phyloP scores from a whole-genome alignment of 176 grass and related monocot species.

The Juncus effusus region DNA sequence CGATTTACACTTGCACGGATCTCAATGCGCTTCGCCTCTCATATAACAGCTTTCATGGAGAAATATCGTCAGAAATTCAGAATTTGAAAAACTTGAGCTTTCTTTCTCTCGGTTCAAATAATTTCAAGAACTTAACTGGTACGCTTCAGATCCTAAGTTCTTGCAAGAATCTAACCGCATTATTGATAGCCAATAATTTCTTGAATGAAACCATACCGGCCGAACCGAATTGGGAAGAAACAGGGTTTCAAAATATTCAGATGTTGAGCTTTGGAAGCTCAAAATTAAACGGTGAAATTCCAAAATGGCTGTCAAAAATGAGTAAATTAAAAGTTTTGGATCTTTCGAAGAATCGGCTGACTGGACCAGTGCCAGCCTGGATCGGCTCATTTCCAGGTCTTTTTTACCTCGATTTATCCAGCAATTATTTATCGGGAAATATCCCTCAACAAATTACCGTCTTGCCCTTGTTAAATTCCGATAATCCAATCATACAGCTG shows the following conservation, averaged over 20 bases:
- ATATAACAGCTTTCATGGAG: constrained; percentile 44
- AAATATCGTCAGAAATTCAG: constrained; percentile 43
- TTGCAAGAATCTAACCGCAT: constrained; percentile 44
- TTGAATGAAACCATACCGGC: constrained; percentile 40
- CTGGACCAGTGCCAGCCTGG: constrained; percentile 58
- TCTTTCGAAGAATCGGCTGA: constrained; percentile 53
- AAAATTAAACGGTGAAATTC: constrained; percentile 43
- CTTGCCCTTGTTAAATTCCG: constrained; percentile 45
- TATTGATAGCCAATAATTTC: constrained; percentile 58
- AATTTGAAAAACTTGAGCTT: constrained; percentile 53
- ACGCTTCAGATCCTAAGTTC: constrained; percentile 55
- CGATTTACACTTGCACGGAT: constrained; percentile 59
- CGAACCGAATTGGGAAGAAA: constrained; percentile 28
- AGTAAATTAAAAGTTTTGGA: constrained; percentile 55
- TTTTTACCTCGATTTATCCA: constrained; percentile 63
- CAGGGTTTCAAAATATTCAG: constrained; percentile 58
- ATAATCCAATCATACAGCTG: constrained; percentile 38
- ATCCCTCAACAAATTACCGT: constrained; percentile 46
- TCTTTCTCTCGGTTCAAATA: constrained; percentile 54
- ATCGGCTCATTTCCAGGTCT: constrained; percentile 42
- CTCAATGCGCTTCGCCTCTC: constrained; percentile 57
- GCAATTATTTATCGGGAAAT: constrained; percentile 45
- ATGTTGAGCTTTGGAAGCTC: constrained; percentile 39
- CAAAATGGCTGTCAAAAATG: constrained; percentile 59
- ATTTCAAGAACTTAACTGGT: constrained; percentile 47